Evolutionary conservation across 768 basidiomycete species (phyloP).

Genomic region (Panaeolus cyanescens): DNA sequence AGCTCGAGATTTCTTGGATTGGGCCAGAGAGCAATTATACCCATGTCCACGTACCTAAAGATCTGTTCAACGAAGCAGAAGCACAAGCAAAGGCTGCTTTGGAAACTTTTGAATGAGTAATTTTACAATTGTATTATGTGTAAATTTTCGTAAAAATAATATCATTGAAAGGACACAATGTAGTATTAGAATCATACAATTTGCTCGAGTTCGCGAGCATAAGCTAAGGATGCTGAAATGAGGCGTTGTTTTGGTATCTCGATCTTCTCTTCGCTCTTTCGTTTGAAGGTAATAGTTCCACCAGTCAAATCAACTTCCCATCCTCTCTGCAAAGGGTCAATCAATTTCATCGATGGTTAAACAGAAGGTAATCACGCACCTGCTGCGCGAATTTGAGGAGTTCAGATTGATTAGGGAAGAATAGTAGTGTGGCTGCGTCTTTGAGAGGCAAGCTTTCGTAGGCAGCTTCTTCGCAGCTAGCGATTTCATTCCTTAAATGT

Average conservation of each 20-base stretch:
- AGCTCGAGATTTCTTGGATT: constrained; percentile 98
- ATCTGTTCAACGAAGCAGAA: constrained; percentile 85
- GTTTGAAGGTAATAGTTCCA: constrained; percentile 74
- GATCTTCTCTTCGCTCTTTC: constrained; percentile 77
- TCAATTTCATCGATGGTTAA: constrained; percentile 4
- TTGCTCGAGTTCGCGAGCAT: constrained; percentile 88
- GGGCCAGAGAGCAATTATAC: constrained; percentile 78
- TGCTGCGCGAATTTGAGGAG: constrained; percentile 80
- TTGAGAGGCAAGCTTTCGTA: constrained; percentile 90
- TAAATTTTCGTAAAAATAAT: constrained; percentile 9
- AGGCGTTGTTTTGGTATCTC: constrained; percentile 88
- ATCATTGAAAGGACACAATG: neutral
- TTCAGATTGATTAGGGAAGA: constrained; percentile 84
- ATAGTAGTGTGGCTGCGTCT: constrained; percentile 88
- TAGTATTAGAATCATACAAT: constrained; percentile 67
- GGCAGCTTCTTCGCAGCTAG: constrained; percentile 92
- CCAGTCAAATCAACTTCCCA: constrained; percentile 81
- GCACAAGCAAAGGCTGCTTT: constrained; percentile 84
- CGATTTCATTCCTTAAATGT: constrained; percentile 84
- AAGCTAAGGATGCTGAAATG: constrained; percentile 73
- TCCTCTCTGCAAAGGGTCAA: constrained; percentile 58
- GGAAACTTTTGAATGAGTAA: constrained; percentile 53
- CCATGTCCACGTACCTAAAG: constrained; percentile 84
- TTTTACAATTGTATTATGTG: constrained; percentile 21
- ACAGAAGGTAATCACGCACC: constrained; percentile 37